Percentiles rank a stretch among this genome's conserved stretches.
phyloP scores from a whole-genome alignment of 129 eudicot genomes.

The Escallonia rubra region DNA sequence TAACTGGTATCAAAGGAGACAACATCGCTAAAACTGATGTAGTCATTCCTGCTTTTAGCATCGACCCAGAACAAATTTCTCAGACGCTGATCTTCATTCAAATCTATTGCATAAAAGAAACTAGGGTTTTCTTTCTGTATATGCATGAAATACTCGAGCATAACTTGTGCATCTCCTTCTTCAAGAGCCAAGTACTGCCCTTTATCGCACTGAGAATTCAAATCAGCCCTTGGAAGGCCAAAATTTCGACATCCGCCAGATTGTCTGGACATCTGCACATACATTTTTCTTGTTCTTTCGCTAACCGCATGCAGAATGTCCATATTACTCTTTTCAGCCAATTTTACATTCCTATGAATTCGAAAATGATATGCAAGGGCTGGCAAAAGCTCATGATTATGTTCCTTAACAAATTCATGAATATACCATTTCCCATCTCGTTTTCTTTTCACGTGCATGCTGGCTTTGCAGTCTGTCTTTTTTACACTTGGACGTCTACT shows the following conservation, averaged over 20 bases:
- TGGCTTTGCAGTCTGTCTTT: constrained; percentile 66
- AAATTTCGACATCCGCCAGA: constrained; percentile 17
- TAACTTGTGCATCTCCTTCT: constrained; percentile 55
- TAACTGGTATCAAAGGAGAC: constrained; percentile 47
- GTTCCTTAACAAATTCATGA: constrained; percentile 55
- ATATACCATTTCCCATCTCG: constrained; percentile 60
- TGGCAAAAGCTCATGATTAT: constrained; percentile 66
- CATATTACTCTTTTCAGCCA: constrained; percentile 58
- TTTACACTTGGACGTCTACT: constrained; percentile 43
- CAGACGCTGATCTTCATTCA: constrained; percentile 51
- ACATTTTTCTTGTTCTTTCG: constrained; percentile 61
- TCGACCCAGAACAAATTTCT: constrained; percentile 69
- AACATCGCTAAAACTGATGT: constrained; percentile 48
- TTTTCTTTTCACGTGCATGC: constrained; percentile 71
- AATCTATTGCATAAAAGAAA: constrained; percentile 56
- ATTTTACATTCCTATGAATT: constrained; percentile 44
- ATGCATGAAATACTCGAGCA: constrained; percentile 52
- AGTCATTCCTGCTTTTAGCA: constrained; percentile 61
- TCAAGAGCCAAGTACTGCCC: constrained; percentile 46
- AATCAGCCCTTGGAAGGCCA: constrained; percentile 17
- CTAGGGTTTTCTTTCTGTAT: constrained; percentile 42
- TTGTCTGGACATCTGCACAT: constrained; percentile 60
- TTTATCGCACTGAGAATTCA: constrained; percentile 29
- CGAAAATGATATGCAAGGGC: constrained; percentile 66
- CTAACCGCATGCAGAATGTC: constrained; percentile 61